These are phyloP conservation scores for Dissophora ornata DNA, from an alignment of 192 early-diverging fungal species.

Conservation along the genomic window DNA sequence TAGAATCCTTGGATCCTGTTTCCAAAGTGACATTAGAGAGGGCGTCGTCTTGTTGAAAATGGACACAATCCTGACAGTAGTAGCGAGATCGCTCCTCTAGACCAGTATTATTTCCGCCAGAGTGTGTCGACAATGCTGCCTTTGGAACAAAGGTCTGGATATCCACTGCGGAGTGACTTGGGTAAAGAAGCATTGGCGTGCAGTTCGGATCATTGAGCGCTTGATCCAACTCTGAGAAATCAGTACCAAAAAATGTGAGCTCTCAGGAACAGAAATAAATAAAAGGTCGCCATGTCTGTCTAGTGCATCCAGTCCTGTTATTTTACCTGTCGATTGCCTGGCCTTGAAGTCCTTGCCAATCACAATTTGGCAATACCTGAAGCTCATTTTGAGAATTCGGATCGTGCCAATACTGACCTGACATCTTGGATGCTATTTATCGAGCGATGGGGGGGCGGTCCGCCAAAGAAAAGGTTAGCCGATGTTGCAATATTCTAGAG, in stretches of 20 bases:
- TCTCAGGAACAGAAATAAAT: background rate
- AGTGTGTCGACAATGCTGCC: background rate
- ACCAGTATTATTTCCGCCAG: too few species aligned
- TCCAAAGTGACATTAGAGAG: background rate
- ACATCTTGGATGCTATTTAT: constrained; percentile 41
- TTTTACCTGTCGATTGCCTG: constrained; percentile 37
- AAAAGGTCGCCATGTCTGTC: background rate
- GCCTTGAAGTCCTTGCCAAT: constrained; percentile 52
- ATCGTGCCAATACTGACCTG: constrained; percentile 56
- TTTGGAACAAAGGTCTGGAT: constrained; percentile 13
- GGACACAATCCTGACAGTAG: constrained; percentile 26
- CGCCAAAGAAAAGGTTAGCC: background rate
- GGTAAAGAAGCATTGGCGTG: constrained; percentile 42
- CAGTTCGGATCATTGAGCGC: constrained; percentile 33
- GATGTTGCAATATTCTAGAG: too few species aligned
- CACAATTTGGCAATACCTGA: constrained; percentile 53
- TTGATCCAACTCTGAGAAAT: constrained; percentile 48
- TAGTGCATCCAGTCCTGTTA: too few species aligned
- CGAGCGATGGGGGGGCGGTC: too few species aligned
- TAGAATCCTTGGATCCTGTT: background rate
- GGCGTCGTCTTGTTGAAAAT: background rate
- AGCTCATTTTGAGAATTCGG: constrained; percentile 45
- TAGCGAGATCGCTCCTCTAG: constrained; percentile 25
- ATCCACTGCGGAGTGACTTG: constrained; percentile 39
- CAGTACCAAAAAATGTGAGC: too few species aligned